These are phyloP conservation scores for Prunus davidiana DNA, from an alignment of 306 rosid genomes.

Conservation along the genomic window DNA sequence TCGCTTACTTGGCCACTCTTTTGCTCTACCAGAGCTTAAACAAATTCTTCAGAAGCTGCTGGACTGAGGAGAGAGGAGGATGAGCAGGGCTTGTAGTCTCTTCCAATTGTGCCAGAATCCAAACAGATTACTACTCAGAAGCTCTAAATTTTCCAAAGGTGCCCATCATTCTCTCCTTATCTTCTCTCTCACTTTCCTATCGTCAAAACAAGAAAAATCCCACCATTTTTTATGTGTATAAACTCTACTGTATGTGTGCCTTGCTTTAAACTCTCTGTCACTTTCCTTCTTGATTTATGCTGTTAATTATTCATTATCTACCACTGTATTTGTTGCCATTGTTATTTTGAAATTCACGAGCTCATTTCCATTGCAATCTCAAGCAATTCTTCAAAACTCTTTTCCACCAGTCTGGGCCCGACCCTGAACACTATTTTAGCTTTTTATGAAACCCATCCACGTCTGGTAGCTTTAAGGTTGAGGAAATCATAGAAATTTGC, in stretches of 20 bases:
- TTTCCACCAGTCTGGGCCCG: background rate
- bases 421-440: background rate
- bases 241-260: background rate
- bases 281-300: background rate
- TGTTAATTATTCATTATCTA: background rate
- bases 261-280: background rate
- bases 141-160: slow-evolving; percentile 45
- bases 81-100: slow-evolving; percentile 57
- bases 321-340: background rate
- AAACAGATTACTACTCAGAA: slow-evolving; percentile 25
- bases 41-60: background rate
- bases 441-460: background rate
- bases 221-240: background rate
- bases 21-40: background rate
- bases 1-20: background rate
- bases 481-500: background rate
- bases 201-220: background rate
- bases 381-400: background rate
- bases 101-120: slow-evolving; percentile 52
- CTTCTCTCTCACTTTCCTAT: background rate
- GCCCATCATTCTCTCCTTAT: background rate
- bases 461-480: background rate
- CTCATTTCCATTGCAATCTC: background rate
- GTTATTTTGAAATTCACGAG: background rate
- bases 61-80: slow-evolving; percentile 9